Evolutionary conservation across 2,329 filamentous ascomycete genomes (phyloP).

Genomic region (Fusarium zealandicum): DNA sequence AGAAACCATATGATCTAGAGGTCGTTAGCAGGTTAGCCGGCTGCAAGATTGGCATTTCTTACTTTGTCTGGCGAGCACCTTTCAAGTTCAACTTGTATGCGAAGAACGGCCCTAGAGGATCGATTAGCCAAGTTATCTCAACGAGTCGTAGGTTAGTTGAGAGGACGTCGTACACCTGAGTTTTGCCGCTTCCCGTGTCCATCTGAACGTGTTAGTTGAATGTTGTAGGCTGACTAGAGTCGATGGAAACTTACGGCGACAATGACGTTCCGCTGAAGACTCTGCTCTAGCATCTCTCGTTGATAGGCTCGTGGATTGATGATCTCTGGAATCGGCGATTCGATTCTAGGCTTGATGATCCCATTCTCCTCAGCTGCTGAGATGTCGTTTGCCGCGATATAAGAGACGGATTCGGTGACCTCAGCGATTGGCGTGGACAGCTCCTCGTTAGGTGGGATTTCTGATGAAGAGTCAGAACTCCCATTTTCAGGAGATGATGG

Average conservation of each 20-base stretch:
- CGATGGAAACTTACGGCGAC: conserved; percentile 62
- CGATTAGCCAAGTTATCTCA: conserved; percentile 27
- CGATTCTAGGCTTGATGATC: not conserved
- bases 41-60: conserved; percentile 51
- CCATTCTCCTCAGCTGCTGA: not conserved
- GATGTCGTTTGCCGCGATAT: conserved; percentile 1
- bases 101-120: conserved; percentile 65
- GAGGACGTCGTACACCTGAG: conserved; percentile 67
- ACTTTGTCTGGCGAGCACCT: conserved; percentile 62
- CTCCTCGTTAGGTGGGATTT: conserved; percentile 7
- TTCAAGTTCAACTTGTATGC: conserved; percentile 71
- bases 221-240: not conserved
- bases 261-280: conserved; percentile 73
- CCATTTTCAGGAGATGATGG: not conserved
- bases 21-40: conserved; percentile 21
- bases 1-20: conserved; percentile 74
- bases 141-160: not conserved
- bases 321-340: conserved; percentile 23
- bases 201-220: conserved; percentile 59
- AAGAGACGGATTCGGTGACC: conserved; percentile 28
- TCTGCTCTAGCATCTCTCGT: conserved; percentile 76
- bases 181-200: conserved; percentile 83
- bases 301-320: conserved; percentile 70
- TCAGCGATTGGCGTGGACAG: conserved; percentile 1
- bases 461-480: conserved; percentile 14